A percentile compares a stretch with the other conserved stretches of the same genome.
Conservation (phyloP, 2,329 filamentous ascomycete genomes). For the Cordyceps farinosa region DNA sequence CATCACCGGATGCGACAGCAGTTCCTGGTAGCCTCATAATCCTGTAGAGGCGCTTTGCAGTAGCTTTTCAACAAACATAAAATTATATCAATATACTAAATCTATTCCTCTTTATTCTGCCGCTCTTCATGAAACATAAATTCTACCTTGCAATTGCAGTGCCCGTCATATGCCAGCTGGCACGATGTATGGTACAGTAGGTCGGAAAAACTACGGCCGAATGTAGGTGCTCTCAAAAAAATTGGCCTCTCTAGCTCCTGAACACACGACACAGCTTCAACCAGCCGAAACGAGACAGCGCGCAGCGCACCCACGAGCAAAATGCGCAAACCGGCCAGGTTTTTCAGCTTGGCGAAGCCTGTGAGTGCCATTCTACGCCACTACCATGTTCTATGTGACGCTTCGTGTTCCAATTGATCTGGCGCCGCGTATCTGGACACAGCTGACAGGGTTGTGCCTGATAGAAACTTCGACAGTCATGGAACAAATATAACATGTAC, state of each 20-base stretch:
- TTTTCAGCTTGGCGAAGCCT: conserved; percentile 63
- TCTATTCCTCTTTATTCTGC: no score
- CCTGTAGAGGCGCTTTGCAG: no score
- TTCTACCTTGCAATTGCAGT: background rate
- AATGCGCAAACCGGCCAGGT: conserved; percentile 56
- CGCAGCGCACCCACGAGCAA: conserved; percentile 32
- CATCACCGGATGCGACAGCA: no score
- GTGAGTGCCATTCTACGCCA: conserved; percentile 42
- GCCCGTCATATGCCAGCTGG: background rate
- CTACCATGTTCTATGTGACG: background rate
- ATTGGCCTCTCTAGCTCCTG: conserved; percentile 24
- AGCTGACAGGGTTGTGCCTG: background rate
- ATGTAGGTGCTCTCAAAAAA: conserved; percentile 27
- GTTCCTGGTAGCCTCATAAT: no score
- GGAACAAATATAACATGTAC: conserved; percentile 97
- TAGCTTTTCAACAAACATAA: no score
- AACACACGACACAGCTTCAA: conserved; percentile 13
- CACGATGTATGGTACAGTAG: background rate
- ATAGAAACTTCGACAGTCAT: conserved; percentile 90
- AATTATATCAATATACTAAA: no score
- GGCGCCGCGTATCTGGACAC: background rate
- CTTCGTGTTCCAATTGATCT: background rate
- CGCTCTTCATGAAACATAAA: background rate
- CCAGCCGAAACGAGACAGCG: conserved; percentile 18
- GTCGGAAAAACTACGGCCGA: conserved; percentile 29